phyloP scores from a whole-genome alignment of 179 eudicot species.

The Silene coronaria region DNA sequence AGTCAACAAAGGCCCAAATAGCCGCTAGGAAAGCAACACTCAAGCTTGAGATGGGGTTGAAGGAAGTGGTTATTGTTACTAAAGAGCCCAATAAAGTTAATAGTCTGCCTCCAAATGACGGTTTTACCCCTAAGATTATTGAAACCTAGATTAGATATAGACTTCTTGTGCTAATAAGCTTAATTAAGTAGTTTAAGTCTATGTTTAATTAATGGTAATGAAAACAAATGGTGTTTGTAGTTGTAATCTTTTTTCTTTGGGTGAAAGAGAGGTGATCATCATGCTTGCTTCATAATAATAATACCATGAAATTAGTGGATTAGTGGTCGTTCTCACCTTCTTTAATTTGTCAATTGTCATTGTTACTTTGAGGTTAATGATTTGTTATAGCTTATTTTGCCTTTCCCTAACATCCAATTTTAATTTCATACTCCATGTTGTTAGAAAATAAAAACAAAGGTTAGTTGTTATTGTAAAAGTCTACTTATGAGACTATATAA shows the following conservation, averaged over 20 bases:
- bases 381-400: not conserved
- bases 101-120: conserved; percentile 10
- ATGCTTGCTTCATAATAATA: no score
- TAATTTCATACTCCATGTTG: no score
- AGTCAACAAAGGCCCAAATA: conserved; percentile 44
- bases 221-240: not conserved
- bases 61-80: conserved; percentile 26
- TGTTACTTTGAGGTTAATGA: no score
- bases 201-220: not conserved
- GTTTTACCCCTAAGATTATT: conserved; percentile 16
- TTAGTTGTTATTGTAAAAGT: no score
- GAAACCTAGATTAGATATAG: not conserved
- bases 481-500: no score
- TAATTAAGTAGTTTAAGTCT: not conserved
- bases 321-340: no score
- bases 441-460: no score
- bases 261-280: no score
- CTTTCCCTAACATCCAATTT: no score
- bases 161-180: not conserved
- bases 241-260: no score
- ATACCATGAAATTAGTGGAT: no score
- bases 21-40: conserved; percentile 31
- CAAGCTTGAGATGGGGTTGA: conserved; percentile 42
- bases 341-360: no score
- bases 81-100: conserved; percentile 28